These are phyloP conservation scores for Xanthoconium stramineum DNA, from an alignment of 768 basidiomycete species.

Conservation along the genomic window DNA sequence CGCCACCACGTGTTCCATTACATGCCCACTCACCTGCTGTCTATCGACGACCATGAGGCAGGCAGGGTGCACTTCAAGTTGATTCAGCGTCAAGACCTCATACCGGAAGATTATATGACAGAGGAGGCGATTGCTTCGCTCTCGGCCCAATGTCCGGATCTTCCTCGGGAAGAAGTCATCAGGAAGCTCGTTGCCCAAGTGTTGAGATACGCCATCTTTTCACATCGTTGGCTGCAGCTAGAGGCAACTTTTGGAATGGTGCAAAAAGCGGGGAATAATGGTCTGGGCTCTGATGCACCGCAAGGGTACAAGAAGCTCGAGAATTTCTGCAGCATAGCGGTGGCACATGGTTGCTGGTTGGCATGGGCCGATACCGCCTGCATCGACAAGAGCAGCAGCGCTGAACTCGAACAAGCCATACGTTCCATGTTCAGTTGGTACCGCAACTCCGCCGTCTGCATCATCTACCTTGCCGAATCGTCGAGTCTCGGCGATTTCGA, in stretches of 20 bases:
- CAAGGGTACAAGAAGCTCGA: conserved; percentile 1
- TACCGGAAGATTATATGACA: not conserved
- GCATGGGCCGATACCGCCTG: conserved; percentile 36
- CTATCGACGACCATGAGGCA: not conserved
- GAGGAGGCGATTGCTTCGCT: not conserved
- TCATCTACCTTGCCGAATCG: not conserved
- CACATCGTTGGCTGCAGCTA: not conserved
- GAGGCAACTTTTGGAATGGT: not conserved
- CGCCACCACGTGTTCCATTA: not conserved
- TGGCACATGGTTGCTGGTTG: not conserved
- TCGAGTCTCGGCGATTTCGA: not conserved
- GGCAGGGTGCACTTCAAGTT: not conserved
- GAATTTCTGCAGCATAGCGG: not conserved
- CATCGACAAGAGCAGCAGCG: conserved; percentile 5
- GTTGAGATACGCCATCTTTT: conserved; percentile 1
- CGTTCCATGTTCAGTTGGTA: conserved; percentile 12
- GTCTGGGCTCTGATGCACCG: not conserved
- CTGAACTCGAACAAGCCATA: conserved; percentile 8
- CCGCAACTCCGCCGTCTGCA: not conserved
- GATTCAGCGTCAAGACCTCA: not conserved
- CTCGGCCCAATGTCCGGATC: not conserved
- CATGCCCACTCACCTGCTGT: not conserved
- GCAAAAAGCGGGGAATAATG: not conserved
- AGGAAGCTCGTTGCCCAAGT: not conserved
- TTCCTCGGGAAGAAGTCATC: not conserved